These are phyloP conservation scores for Psilocybe tampanensis DNA, from an alignment of 768 basidiomycete genomes.

Conservation along the genomic window DNA sequence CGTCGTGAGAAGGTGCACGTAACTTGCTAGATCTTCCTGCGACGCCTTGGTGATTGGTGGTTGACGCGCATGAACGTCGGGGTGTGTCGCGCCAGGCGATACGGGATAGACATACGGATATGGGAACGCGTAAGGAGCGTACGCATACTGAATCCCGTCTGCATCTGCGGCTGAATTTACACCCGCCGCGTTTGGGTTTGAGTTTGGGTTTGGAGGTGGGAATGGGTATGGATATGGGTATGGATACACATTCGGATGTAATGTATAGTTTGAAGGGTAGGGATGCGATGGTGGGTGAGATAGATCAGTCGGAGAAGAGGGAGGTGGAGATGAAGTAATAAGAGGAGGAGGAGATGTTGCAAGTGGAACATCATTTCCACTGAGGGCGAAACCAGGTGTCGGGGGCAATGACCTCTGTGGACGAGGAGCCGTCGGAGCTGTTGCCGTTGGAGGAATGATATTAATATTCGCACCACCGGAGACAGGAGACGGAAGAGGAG, in stretches of 20 bases:
- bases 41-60: slow-evolving; percentile 27
- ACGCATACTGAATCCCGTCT: not conserved
- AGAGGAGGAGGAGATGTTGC: not conserved
- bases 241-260: not conserved
- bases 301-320: not conserved
- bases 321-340: not conserved
- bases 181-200: not conserved
- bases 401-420: slow-evolving; percentile 1
- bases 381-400: not conserved
- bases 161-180: no score
- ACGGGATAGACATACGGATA: not conserved
- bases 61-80: slow-evolving; percentile 9
- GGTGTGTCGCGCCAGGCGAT: not conserved
- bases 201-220: not conserved
- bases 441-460: not conserved
- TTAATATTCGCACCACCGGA: not conserved
- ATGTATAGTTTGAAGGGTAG: not conserved
- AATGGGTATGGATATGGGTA: not conserved
- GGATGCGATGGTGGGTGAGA: not conserved
- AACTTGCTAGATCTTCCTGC: slow-evolving; percentile 38
- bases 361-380: no score
- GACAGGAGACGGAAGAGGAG: slow-evolving; percentile 4
- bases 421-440: not conserved
- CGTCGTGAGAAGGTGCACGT: slow-evolving; percentile 30
- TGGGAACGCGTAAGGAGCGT: not conserved